Base-by-base conservation (phyloP, 1,139 yeast species). In the Geotrichum australiense region DNA sequence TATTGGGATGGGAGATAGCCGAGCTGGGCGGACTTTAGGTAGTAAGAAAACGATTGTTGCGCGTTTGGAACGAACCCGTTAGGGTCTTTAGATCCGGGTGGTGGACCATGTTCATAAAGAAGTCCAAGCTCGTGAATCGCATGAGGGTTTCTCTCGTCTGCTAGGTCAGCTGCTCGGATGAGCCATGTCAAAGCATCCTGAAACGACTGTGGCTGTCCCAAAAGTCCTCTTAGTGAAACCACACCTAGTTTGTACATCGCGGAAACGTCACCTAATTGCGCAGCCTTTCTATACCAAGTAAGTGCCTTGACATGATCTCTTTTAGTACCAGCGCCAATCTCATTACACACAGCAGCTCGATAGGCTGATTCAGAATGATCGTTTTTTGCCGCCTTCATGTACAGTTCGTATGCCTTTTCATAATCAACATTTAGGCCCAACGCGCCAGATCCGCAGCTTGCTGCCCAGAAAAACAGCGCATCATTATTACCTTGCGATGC, bases 1-100 rank as follows among this genome's bases (percentile, higher is more conserved):
- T 83, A 87, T 60, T 86, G 94, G 0, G 96, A 84, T 32, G 86
- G 77, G 8, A 89, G 68, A 56, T 89, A 83, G 34, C 80, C 78
- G 48, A 79, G 67, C 53, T 76, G 74, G 5, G 96, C 95, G 3
- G 96, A 84, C 48, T 76, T 76, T 53, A 80, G 71, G 62, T 80
- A 91, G 53, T 75, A 75, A 31, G 78, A 70, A 43, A 86, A 66
- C 6, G 96, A 79, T 52, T 71, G 72, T n/a, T 71, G 62, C 43
- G 74, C 73, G 58, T 80, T 69, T 35, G 64, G 51, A 3, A 43
- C 47, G 7, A 58, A 47, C 25, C 36, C 26, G 27, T 35, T 12
- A 8, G 31, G 26, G 36, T 35, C 35, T 35, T 26, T 31, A 12
- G 18, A 34, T 24, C 31, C 38, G 30, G 74, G 73, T 48, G 70